Conservation (phyloP, 139 green algal species). For the Haematococcus lacustris region DNA sequence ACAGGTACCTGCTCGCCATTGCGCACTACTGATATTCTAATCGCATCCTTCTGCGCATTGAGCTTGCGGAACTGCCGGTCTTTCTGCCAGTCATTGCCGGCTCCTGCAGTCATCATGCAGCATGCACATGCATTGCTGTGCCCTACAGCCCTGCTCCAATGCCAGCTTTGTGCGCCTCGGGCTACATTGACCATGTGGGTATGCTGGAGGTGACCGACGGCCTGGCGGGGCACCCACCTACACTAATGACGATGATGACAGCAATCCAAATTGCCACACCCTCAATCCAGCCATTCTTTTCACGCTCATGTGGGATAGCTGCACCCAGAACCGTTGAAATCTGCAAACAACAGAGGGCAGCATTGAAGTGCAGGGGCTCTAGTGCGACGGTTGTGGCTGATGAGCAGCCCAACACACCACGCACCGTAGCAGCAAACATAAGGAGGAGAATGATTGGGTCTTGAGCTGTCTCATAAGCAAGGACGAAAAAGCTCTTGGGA, state of each 20-base stretch:
- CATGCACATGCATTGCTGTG: too few relatives aligned
- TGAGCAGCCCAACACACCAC: not conserved
- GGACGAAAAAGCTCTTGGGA: conserved; percentile 57
- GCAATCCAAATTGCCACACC: conserved; percentile 92
- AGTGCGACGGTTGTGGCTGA: not conserved
- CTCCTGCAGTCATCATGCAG: conserved; percentile 48
- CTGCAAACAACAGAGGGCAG: too few relatives aligned
- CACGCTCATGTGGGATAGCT: conserved; percentile 63
- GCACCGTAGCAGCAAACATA: conserved; percentile 64
- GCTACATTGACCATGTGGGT: too few relatives aligned
- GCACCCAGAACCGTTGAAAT: conserved; percentile 77
- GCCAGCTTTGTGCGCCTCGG: too few relatives aligned
- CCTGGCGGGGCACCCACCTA: conserved; percentile 75
- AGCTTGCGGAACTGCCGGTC: conserved; percentile 92
- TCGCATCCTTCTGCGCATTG: conserved; percentile 80
- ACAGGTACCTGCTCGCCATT: conserved; percentile 32
- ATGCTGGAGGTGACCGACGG: too few relatives aligned
- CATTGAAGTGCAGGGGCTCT: too few relatives aligned
- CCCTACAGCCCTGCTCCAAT: too few relatives aligned
- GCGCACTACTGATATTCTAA: conserved; percentile 77
- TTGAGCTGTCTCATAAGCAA: conserved; percentile 49
- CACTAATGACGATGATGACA: conserved; percentile 77
- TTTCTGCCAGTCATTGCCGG: conserved; percentile 94
- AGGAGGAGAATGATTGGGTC: conserved; percentile 92
- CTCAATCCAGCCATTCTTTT: conserved; percentile 79